Evolutionary conservation across 73 alveolate genomes (phyloP).

Genomic region (Paramecium sonneborni): DNA sequence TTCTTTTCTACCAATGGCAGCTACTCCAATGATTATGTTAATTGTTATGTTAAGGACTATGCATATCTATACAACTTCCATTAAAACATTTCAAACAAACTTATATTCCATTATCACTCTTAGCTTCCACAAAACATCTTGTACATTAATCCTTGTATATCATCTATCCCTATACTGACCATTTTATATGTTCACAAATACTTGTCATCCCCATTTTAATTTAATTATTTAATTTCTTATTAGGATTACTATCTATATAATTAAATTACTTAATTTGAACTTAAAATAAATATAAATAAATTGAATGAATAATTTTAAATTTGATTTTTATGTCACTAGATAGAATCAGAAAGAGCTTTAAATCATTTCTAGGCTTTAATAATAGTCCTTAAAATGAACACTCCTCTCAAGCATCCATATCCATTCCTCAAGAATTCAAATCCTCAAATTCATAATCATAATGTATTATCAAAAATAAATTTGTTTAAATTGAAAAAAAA

Average conservation of each 20-base stretch:
- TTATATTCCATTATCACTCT: conserved; percentile 85
- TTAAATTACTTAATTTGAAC: background rate
- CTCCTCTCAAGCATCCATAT: background rate
- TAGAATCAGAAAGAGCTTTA: background rate
- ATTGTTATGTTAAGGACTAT: conserved; percentile 92
- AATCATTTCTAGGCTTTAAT: background rate
- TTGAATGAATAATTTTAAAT: background rate
- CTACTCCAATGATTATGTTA: conserved; percentile 86
- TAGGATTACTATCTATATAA: background rate
- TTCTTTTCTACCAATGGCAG: conserved; percentile 82
- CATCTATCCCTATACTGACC: conserved; percentile 63
- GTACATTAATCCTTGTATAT: conserved; percentile 89
- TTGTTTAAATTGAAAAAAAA: background rate
- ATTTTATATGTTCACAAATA: background rate
- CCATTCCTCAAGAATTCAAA: background rate
- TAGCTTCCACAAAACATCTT: conserved; percentile 76
- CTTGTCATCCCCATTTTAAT: background rate
- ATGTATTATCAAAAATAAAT: background rate
- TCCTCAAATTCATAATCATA: background rate
- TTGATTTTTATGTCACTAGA: background rate
- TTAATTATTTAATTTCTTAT: background rate
- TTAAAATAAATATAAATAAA: background rate
- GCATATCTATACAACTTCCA: conserved; percentile 90
- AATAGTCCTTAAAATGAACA: background rate
- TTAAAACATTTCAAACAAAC: conserved; percentile 93